A percentile compares a stretch with the other conserved stretches of the same genome.
Evolutionary conservation across 257 asterid genomes (phyloP).

Genomic region (Catharanthus roseus): DNA sequence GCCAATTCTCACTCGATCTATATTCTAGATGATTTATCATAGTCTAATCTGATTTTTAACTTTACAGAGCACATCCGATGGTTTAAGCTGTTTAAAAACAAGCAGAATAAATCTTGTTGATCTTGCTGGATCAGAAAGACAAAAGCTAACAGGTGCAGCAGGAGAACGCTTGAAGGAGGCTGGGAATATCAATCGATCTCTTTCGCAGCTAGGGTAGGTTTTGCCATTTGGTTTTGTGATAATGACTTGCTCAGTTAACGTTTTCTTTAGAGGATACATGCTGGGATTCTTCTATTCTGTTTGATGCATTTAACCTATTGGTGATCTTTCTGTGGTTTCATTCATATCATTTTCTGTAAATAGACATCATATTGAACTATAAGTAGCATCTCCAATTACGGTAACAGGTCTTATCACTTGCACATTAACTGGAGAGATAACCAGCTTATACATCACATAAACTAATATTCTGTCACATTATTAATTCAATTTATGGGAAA

Average conservation of each 20-base stretch:
- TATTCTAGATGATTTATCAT: not conserved
- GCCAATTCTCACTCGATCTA: not conserved
- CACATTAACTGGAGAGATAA: not conserved
- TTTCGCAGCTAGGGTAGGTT: constrained; percentile 92
- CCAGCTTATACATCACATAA: not conserved
- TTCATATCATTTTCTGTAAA: not conserved
- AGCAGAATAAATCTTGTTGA: constrained; percentile 96
- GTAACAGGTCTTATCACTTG: not conserved
- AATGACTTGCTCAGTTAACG: not conserved
- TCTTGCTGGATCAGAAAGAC: constrained; percentile 99
- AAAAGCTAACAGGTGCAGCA: constrained; percentile 97
- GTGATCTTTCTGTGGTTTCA: not conserved
- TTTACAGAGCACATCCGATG: constrained; percentile 75
- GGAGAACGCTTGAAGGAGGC: constrained; percentile 99
- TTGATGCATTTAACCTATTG: not conserved
- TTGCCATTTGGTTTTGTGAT: not conserved
- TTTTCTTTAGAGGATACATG: not conserved
- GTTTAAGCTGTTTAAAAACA: constrained; percentile 68
- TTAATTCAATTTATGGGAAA: not conserved
- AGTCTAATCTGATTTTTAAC: constrained; percentile 17
- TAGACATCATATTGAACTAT: not conserved
- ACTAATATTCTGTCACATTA: not conserved
- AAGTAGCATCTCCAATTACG: not conserved
- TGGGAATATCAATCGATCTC: constrained; percentile 96
- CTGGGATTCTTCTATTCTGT: not conserved